phyloP scores from a whole-genome alignment of 495 filamentous ascomycete genomes.

The Aspergillus sparsus region DNA sequence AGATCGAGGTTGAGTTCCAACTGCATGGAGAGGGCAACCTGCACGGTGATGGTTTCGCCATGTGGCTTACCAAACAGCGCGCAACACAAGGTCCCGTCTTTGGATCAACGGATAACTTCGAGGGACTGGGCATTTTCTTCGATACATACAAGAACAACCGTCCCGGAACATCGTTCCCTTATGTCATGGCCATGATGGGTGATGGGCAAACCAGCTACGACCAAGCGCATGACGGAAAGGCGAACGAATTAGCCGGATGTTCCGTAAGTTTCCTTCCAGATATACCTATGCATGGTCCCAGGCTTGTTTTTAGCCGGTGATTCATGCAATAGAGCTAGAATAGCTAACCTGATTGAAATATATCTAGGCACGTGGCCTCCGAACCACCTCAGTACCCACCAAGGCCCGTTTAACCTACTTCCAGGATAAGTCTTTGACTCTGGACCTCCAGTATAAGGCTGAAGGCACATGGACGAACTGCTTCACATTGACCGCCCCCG shows the following conservation, averaged over 20 bases:
- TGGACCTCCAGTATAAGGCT: conserved; percentile 91
- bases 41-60: conserved; percentile 95
- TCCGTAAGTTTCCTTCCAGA: conserved; percentile 56
- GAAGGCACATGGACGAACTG: conserved; percentile 88
- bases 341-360: neutral
- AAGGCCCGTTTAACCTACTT: conserved; percentile 92
- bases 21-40: conserved; percentile 80
- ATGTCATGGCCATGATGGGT: conserved; percentile 97
- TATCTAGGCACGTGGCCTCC: conserved; percentile 75
- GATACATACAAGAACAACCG: conserved; percentile 99
- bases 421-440: conserved; percentile 87
- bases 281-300: neutral
- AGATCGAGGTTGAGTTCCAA: conserved; percentile 95
- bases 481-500: conserved; percentile 67
- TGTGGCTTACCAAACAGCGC: conserved; percentile 97
- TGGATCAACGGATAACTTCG: conserved; percentile 83
- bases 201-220: conserved; percentile 90
- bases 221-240: conserved; percentile 92
- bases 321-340: neutral
- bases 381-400: conserved; percentile 74
- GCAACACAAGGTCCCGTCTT: conserved; percentile 83
- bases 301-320: neutral
- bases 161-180: conserved; percentile 92
- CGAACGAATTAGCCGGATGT: conserved; percentile 89
- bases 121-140: conserved; percentile 94